Conservation (phyloP, 2,329 filamentous ascomycete species). For the Beauveria australis region DNA sequence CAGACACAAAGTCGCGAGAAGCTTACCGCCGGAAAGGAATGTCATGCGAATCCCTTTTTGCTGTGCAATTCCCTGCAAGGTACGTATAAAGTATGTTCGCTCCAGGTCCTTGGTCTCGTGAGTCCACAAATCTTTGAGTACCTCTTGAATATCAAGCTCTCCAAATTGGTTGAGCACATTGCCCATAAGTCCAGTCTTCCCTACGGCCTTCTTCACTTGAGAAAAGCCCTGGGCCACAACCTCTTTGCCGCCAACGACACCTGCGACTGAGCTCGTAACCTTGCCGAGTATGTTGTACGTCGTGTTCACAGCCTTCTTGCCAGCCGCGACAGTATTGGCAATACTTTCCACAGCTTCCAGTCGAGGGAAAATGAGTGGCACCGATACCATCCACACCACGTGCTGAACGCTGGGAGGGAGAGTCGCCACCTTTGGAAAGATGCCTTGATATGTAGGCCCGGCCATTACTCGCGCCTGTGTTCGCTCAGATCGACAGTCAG, state of each 20-base stretch:
- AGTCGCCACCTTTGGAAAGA: constrained; percentile 91
- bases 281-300: constrained; percentile 95
- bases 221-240: constrained; percentile 89
- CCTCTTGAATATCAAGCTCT: constrained; percentile 89
- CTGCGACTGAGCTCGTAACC: constrained; percentile 88
- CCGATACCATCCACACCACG: constrained; percentile 91
- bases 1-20: neutral
- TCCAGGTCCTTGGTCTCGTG: constrained; percentile 97
- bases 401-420: constrained; percentile 91
- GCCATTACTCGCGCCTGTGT: constrained; percentile 89
- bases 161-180: constrained; percentile 93
- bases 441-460: constrained; percentile 90
- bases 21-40: constrained; percentile 77
- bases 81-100: constrained; percentile 91
- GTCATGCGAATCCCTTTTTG: constrained; percentile 96
- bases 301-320: constrained; percentile 93
- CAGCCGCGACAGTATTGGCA: constrained; percentile 82
- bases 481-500: constrained; percentile 85
- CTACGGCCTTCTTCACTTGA: constrained; percentile 91
- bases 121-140: constrained; percentile 94
- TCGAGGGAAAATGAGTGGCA: constrained; percentile 83
- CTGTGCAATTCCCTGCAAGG: constrained; percentile 87
- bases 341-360: constrained; percentile 87
- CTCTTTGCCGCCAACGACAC: constrained; percentile 89
- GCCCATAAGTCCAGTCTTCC: constrained; percentile 92